phyloP scores from a whole-genome alignment of 306 rosid species.

The Dryas drummondii region DNA sequence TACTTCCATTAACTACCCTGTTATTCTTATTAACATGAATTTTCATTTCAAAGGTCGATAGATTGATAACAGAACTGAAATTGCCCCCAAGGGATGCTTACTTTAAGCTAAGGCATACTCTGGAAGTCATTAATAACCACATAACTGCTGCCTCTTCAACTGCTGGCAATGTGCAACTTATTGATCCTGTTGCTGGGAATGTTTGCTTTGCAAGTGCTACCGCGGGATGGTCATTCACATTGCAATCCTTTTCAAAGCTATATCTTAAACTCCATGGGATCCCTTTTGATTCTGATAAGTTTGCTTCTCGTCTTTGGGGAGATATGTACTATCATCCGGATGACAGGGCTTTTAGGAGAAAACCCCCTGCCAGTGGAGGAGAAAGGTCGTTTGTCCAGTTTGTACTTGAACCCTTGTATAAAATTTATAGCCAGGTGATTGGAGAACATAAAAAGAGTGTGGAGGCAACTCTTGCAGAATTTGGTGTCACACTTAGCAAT shows the following conservation, averaged over 20 bases:
- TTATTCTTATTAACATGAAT: slow-evolving; percentile 19
- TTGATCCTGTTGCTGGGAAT: slow-evolving; percentile 92
- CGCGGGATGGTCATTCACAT: slow-evolving; percentile 97
- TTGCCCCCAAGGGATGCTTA: slow-evolving; percentile 97
- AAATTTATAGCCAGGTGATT: slow-evolving; percentile 92
- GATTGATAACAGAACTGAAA: slow-evolving; percentile 91
- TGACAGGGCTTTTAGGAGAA: slow-evolving; percentile 71
- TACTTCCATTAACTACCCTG: neutral
- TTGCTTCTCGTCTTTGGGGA: slow-evolving; percentile 96
- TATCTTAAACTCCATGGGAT: slow-evolving; percentile 89
- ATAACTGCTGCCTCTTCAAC: slow-evolving; percentile 84
- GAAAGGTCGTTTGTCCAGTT: slow-evolving; percentile 96
- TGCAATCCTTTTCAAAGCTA: slow-evolving; percentile 88
- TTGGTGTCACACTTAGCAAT: slow-evolving; percentile 92
- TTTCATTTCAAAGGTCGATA: slow-evolving; percentile 67
- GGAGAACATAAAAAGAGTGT: slow-evolving; percentile 99
- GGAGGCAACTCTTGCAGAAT: slow-evolving; percentile 92
- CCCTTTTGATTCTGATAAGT: slow-evolving; percentile 69
- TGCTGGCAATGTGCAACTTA: slow-evolving; percentile 85
- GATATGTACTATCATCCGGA: slow-evolving; percentile 82
- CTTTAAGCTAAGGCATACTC: slow-evolving; percentile 84
- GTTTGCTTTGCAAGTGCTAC: slow-evolving; percentile 95
- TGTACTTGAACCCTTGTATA: slow-evolving; percentile 89
- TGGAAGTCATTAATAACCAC: slow-evolving; percentile 84
- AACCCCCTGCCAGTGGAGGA: slow-evolving; percentile 84